These are phyloP conservation scores for Pythium rishiriense DNA, from an alignment of 352 stramenopile genomes.

Conservation along the genomic window DNA sequence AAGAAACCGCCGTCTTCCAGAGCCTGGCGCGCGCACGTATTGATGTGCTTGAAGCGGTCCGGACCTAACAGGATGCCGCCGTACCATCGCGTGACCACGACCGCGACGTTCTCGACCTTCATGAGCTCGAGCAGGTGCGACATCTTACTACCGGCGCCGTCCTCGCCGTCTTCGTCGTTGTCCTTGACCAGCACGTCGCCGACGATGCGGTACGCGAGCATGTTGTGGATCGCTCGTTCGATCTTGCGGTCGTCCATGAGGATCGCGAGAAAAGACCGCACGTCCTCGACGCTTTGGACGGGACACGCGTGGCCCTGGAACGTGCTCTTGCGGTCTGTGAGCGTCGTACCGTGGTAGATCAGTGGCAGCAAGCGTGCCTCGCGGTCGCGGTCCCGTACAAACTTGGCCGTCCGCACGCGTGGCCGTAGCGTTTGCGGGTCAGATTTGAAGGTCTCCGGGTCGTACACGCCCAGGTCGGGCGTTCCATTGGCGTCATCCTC, in stretches of 20 bases:
- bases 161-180: slow-evolving; percentile 87
- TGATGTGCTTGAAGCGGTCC: slow-evolving; percentile 90
- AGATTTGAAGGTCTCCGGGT: slow-evolving; percentile 41
- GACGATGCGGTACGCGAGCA: slow-evolving; percentile 85
- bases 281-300: slow-evolving; percentile 67
- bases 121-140: slow-evolving; percentile 81
- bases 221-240: slow-evolving; percentile 85
- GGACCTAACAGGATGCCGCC: slow-evolving; percentile 80
- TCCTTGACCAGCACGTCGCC: slow-evolving; percentile 74
- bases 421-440: slow-evolving; percentile 63
- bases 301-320: slow-evolving; percentile 73
- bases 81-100: slow-evolving; percentile 86
- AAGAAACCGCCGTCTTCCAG: slow-evolving; percentile 78
- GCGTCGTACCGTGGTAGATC: slow-evolving; percentile 65
- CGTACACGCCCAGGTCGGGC: slow-evolving; percentile 9
- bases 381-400: slow-evolving; percentile 53
- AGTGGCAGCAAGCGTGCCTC: slow-evolving; percentile 51
- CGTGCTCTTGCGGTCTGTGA: slow-evolving; percentile 86
- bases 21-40: slow-evolving; percentile 62
- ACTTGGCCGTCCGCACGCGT: slow-evolving; percentile 60
- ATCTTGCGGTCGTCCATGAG: slow-evolving; percentile 84
- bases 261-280: slow-evolving; percentile 75
- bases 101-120: slow-evolving; percentile 76
- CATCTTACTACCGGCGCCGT: slow-evolving; percentile 79
- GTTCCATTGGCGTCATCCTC: slow-evolving; percentile 24